phyloP scores from a whole-genome alignment of 1,284 basidiomycete genomes.

The Moniliophthora roreri region DNA sequence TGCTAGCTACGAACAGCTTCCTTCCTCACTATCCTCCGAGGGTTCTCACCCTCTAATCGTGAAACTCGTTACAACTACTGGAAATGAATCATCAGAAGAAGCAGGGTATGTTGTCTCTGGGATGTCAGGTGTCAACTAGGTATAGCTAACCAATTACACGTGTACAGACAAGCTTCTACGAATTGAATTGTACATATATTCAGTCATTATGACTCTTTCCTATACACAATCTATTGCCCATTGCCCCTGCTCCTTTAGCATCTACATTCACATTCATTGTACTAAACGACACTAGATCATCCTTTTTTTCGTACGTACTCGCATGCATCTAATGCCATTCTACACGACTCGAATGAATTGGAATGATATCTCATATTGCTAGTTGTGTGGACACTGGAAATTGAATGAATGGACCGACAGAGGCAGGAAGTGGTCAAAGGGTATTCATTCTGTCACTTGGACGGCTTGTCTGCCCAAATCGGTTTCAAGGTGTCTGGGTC shows the following conservation, averaged over 20 bases:
- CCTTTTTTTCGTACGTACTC: not conserved
- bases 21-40: slow-evolving; percentile 27
- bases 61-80: not conserved
- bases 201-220: no score
- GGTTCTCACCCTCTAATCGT: slow-evolving; percentile 22
- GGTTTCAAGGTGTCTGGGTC: slow-evolving; percentile 52
- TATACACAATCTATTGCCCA: no score
- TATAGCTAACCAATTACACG: no score
- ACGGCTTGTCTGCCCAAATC: slow-evolving; percentile 40
- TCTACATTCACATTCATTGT: not conserved
- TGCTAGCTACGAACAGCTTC: slow-evolving; percentile 17
- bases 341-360: not conserved
- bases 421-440: no score
- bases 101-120: not conserved
- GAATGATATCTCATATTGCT: not conserved
- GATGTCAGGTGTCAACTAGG: no score
- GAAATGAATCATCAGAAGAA: slow-evolving; percentile 1
- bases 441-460: slow-evolving; percentile 9
- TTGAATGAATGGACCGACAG: no score
- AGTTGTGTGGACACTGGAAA: no score
- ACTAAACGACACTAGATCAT: not conserved
- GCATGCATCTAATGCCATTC: not conserved
- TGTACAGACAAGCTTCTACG: no score
- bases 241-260: slow-evolving; percentile 6
- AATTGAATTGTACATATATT: no score